Evolutionary conservation across 2,329 filamentous ascomycete species (phyloP).

Genomic region (Colletotrichum karsti): DNA sequence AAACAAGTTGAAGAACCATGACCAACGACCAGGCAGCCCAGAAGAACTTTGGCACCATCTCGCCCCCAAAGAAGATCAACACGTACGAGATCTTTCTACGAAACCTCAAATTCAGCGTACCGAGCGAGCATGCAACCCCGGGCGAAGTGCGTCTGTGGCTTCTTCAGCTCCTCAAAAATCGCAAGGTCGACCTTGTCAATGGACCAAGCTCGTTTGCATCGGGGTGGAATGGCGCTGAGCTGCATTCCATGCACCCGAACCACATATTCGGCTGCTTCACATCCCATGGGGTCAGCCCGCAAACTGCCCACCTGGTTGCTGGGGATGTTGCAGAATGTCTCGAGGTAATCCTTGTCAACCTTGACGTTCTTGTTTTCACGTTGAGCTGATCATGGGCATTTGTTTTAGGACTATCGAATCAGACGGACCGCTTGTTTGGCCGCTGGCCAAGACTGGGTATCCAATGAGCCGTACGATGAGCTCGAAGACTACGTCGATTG

Average conservation of each 20-base stretch:
- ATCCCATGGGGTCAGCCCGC: not conserved
- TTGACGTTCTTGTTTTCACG: not conserved
- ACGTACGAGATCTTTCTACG: too few species aligned
- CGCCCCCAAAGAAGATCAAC: too few species aligned
- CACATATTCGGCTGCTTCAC: conserved; percentile 4
- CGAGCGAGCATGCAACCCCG: not conserved
- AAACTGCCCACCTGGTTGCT: not conserved
- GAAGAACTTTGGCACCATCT: too few species aligned
- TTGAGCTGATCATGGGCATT: not conserved
- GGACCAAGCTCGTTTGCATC: not conserved
- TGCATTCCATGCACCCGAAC: conserved; percentile 2
- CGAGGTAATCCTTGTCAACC: not conserved
- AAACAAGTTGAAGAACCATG: too few species aligned
- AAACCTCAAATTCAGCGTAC: not conserved
- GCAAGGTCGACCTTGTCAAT: not conserved
- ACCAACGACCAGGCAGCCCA: too few species aligned
- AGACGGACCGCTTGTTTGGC: not conserved
- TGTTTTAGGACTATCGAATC: not conserved
- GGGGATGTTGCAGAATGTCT: conserved; percentile 3
- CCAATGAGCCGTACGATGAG: too few species aligned
- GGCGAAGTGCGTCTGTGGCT: not conserved
- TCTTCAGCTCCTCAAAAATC: not conserved
- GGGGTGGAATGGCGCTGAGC: not conserved
- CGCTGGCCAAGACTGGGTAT: not conserved
- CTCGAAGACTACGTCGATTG: too few species aligned